Conservation (phyloP, 1,284 basidiomycete genomes). For the Boletus semigastroideus region DNA sequence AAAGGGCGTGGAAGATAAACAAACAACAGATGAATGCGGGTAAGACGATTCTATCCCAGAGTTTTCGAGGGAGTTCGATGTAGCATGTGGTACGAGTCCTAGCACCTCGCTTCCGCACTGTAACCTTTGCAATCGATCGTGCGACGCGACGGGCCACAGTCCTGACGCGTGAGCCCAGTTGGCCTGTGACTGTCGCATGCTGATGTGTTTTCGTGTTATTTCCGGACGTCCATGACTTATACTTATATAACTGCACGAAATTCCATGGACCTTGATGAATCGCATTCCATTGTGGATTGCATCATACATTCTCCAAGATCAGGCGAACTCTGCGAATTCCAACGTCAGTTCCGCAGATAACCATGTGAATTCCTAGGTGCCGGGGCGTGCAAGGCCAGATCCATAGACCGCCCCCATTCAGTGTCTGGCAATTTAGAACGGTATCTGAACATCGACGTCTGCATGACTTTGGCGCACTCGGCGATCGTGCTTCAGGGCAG, state of each 20-base stretch:
- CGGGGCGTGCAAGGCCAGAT: not conserved
- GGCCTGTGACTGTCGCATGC: conserved; percentile 13
- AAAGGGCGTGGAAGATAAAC: conserved; percentile 26
- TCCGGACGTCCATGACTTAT: not conserved
- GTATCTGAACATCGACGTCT: too few relatives aligned
- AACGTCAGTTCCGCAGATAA: not conserved
- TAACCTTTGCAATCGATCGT: not conserved
- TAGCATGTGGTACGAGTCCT: not conserved
- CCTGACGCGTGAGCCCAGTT: not conserved
- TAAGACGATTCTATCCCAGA: conserved; percentile 25
- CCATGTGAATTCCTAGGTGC: not conserved
- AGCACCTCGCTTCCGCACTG: not conserved
- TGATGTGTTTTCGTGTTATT: not conserved
- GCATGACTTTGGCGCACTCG: not conserved
- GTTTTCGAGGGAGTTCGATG: conserved; percentile 10
- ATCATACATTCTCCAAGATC: not conserved
- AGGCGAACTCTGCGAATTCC: not conserved
- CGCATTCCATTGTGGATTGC: conserved; percentile 12
- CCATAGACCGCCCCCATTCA: too few relatives aligned
- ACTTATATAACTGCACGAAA: not conserved
- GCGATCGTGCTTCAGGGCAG: too few relatives aligned
- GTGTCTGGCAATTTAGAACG: too few relatives aligned
- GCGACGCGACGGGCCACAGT: not conserved
- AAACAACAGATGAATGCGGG: conserved; percentile 26
- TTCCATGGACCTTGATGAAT: not conserved